phyloP scores from a whole-genome alignment of 768 basidiomycete genomes.

The Obba rivulosa region DNA sequence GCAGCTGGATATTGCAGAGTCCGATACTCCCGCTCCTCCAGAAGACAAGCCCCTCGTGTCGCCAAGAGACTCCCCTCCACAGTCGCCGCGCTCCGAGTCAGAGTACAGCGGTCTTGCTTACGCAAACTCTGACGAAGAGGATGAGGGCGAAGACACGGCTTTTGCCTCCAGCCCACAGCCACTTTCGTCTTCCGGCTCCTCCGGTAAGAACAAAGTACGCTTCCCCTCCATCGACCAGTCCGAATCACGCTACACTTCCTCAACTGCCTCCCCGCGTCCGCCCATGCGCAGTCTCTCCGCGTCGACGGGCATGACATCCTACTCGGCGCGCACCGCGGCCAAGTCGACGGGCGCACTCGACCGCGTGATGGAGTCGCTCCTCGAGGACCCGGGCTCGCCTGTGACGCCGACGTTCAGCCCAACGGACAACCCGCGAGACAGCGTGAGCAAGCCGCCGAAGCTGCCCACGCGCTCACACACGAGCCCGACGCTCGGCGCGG shows the following conservation, averaged over 20 bases:
- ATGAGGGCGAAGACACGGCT: conserved; percentile 6
- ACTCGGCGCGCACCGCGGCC: conserved; percentile 20
- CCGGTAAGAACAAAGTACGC: conserved; percentile 23
- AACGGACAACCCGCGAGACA: conserved; percentile 33
- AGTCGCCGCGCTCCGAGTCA: conserved; percentile 5
- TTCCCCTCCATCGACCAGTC: conserved; percentile 29
- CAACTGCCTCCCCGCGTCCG: conserved; percentile 16
- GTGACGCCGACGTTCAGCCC: conserved; percentile 30
- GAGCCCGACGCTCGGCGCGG: conserved; percentile 32
- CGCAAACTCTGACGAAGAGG: conserved; percentile 12
- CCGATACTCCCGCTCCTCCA: conserved; percentile 6
- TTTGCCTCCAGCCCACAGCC: conserved; percentile 11
- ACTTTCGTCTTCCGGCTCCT: conserved; percentile 1
- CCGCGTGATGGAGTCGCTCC: conserved; percentile 45
- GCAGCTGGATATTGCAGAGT: conserved; percentile 11
- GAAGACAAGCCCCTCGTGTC: conserved; percentile 14
- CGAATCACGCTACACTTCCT: conserved; percentile 16
- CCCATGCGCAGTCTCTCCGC: conserved; percentile 23
- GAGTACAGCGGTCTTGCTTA: conserved; percentile 15
- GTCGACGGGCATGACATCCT: conserved; percentile 23
- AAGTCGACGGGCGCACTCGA: conserved; percentile 37
- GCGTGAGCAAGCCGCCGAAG: conserved; percentile 47
- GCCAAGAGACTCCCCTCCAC: conserved; percentile 5
- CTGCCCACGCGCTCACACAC: conserved; percentile 53
- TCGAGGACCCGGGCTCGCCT: conserved; percentile 34